A percentile compares a stretch with the other conserved stretches of the same genome.
phyloP scores from a whole-genome alignment of 1,284 basidiomycete species.

The Irpex lacteus region DNA sequence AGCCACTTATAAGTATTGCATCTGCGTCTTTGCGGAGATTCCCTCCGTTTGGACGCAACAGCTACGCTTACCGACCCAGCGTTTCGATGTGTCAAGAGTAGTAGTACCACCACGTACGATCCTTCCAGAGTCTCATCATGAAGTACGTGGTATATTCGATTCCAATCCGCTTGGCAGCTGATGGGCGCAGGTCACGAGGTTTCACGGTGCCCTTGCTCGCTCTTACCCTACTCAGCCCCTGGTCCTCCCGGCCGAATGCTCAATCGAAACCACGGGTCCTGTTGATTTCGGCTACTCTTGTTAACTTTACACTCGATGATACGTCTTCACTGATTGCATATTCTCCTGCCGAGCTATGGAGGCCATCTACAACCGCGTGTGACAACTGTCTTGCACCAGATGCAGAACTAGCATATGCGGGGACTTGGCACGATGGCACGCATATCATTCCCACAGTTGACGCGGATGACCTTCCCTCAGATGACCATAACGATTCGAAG shows the following conservation, averaged over 20 bases:
- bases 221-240: slow-evolving; percentile 5
- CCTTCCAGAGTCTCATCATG: slow-evolving; percentile 2
- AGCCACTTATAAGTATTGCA: not conserved
- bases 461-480: slow-evolving; percentile 22
- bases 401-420: slow-evolving; percentile 25
- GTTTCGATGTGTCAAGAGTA: not conserved
- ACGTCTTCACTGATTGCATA: slow-evolving; percentile 41
- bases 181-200: slow-evolving; percentile 5
- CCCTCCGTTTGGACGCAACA: not conserved
- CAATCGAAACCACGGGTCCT: slow-evolving; percentile 2
- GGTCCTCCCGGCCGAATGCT: not conserved
- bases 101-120: not conserved
- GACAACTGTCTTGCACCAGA: slow-evolving; percentile 34
- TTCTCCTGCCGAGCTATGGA: slow-evolving; percentile 39
- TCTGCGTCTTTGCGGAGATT: not conserved
- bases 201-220: not conserved
- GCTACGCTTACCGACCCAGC: not conserved
- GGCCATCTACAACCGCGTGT: slow-evolving; percentile 32
- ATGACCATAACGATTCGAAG: slow-evolving; percentile 7
- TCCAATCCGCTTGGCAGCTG: not conserved
- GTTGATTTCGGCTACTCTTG: slow-evolving; percentile 8
- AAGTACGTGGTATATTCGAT: slow-evolving; percentile 3
- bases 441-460: slow-evolving; percentile 32
- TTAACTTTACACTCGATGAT: slow-evolving; percentile 46
- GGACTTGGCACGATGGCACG: slow-evolving; percentile 43